Evolutionary conservation across 805 yeast genomes (phyloP).

Genomic region (Ogataea philodendri): DNA sequence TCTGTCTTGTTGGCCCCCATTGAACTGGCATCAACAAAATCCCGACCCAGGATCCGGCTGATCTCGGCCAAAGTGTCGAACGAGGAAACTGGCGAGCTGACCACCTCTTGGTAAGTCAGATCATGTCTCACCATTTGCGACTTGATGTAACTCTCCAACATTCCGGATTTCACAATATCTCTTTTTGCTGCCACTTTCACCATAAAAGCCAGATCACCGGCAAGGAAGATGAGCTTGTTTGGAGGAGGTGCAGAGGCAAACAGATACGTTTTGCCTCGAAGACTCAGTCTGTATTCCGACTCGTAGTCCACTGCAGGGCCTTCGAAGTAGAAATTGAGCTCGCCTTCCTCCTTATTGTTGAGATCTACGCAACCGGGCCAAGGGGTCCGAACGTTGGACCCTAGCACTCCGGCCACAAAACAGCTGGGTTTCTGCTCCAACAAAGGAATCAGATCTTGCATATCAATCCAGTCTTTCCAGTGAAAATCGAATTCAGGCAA

Average conservation of each 20-base stretch:
- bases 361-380: constrained; percentile 41
- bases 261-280: constrained; percentile 42
- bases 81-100: constrained; percentile 33
- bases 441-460: constrained; percentile 40
- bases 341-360: constrained; percentile 18
- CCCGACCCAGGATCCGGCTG: constrained; percentile 28
- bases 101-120: constrained; percentile 29
- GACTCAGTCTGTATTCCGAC: constrained; percentile 36
- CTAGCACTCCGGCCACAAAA: constrained; percentile 43
- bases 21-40: constrained; percentile 28
- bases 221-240: constrained; percentile 39
- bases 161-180: constrained; percentile 32
- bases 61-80: constrained; percentile 28
- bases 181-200: constrained; percentile 34
- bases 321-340: constrained; percentile 26
- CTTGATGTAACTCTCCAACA: constrained; percentile 36
- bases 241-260: constrained; percentile 47
- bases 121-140: constrained; percentile 25
- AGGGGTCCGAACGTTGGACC: constrained; percentile 39
- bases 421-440: constrained; percentile 42
- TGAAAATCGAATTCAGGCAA: constrained; percentile 44
- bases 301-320: constrained; percentile 35
- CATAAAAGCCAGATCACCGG: constrained; percentile 41
- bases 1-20: constrained; percentile 20
- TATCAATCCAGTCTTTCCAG: constrained; percentile 57